Base-by-base conservation (phyloP, 768 basidiomycete genomes). In the Calocybe gangraenosa region DNA sequence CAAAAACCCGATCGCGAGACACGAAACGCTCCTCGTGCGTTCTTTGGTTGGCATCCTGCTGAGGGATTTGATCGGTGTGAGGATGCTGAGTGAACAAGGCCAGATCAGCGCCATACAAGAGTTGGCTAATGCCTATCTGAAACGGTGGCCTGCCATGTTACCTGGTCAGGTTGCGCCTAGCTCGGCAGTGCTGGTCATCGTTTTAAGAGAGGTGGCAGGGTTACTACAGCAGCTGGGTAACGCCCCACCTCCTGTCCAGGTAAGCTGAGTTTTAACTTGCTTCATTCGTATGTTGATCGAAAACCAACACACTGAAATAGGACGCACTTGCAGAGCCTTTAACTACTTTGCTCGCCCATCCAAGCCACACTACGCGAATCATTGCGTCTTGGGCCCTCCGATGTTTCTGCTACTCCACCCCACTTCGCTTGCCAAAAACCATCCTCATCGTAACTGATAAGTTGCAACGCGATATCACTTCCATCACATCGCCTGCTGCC, bases 31-130 rank as follows among this genome's bases (percentile, higher is more conserved):
- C 2, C 68, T 87, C 7, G 71, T 84, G 2, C 73, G 92, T 23
- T 82, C 81, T 22, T 67, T 89, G 13, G 84, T 92, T 20, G 83
- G 81, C 2, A 75, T 92, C 23, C 56, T 98, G 9, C 65, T 97
- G 21, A 73, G 92, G 40, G 91, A 96, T 54, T 74, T 97, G 20
- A 81, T 99, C 35, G 92, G 90, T 2, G 81, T 87, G 1, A 70
- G 94, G 48, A 84, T 96, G 76, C 66, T 98, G 51, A 87, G 87
- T 48, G 95, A 99, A 58, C 90, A 92, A 58, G 94, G 87, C 0
- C 95, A 98, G 64, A 94, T 98, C 37, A 70, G 73, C 20, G 94
- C 94, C 2, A 88, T 96, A 25, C 83, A 88, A 55, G 94, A 96
- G 53, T 68, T 96, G 33, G 82, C 89, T 0, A 82, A 73, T 28